These are phyloP conservation scores for Chlorencoelia australis DNA, from an alignment of 2,329 filamentous ascomycete species.

Conservation along the genomic window DNA sequence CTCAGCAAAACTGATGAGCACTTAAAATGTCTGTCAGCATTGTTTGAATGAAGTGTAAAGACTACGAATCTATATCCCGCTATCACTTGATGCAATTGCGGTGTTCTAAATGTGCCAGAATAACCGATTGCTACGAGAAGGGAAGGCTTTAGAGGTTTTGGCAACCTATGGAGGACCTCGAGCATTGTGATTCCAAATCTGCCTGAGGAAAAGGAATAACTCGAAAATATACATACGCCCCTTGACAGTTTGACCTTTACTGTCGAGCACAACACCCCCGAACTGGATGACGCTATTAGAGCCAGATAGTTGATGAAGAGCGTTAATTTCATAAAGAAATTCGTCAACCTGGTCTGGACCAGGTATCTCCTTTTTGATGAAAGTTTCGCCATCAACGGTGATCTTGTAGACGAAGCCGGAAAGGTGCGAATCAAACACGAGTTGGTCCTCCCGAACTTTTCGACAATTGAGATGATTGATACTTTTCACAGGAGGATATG, in stretches of 20 bases:
- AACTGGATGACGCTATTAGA: constrained; percentile 75
- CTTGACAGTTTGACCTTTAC: constrained; percentile 63
- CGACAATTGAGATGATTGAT: constrained; percentile 63
- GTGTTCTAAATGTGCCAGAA: too few relatives aligned
- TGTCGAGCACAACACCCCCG: constrained; percentile 79
- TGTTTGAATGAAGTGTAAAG: too few relatives aligned
- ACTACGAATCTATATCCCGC: too few relatives aligned
- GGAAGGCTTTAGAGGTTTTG: too few relatives aligned
- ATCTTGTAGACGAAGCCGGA: constrained; percentile 98
- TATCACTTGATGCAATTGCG: too few relatives aligned
- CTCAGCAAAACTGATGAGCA: constrained; percentile 81
- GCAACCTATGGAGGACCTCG: too few relatives aligned
- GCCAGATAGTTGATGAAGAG: constrained; percentile 65
- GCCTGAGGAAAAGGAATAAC: too few relatives aligned
- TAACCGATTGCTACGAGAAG: too few relatives aligned
- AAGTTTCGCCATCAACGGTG: constrained; percentile 50
- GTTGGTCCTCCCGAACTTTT: constrained; percentile 59
- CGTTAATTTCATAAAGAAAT: constrained; percentile 95
- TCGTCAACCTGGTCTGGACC: constrained; percentile 92
- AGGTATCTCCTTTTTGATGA: constrained; percentile 97
- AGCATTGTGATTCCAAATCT: too few relatives aligned
- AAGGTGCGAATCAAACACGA: constrained; percentile 83
- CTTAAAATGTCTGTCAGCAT: too few relatives aligned
- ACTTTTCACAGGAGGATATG: constrained; percentile 64
- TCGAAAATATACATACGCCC: too few relatives aligned